phyloP scores from a whole-genome alignment of 164 flowering plant genomes.

The Paratinospora sagittata region DNA sequence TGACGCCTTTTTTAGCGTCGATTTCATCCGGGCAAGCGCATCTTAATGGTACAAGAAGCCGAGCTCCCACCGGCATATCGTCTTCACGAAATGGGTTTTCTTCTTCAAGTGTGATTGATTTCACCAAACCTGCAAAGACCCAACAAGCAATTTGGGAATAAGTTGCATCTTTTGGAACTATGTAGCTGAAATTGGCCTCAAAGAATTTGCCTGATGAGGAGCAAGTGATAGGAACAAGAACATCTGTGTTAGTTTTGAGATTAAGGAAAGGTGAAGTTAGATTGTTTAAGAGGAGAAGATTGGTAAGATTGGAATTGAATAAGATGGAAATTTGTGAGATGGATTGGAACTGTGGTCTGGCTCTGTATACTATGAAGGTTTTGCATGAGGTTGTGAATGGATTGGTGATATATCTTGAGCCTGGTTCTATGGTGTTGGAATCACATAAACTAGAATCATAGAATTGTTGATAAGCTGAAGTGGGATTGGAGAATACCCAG shows the following conservation, averaged over 20 bases:
- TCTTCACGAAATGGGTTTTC: slow-evolving; percentile 6
- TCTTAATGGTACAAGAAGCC: slow-evolving; percentile 18
- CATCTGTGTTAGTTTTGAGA: slow-evolving; percentile 16
- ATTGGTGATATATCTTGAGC: slow-evolving; percentile 8
- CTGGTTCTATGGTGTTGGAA: neutral
- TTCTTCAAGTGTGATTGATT: slow-evolving; percentile 10
- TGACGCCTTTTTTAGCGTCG: neutral
- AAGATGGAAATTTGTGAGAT: slow-evolving; percentile 14
- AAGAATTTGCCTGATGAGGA: slow-evolving; percentile 12
- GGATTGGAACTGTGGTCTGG: slow-evolving; percentile 14
- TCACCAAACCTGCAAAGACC: slow-evolving; percentile 19
- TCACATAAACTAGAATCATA: neutral
- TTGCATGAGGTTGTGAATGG: slow-evolving; percentile 11
- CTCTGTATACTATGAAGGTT: slow-evolving; percentile 17
- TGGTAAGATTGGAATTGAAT: slow-evolving; percentile 1
- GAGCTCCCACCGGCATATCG: slow-evolving; percentile 2
- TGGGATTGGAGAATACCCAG: neutral
- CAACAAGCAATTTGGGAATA: slow-evolving; percentile 18
- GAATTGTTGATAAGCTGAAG: neutral
- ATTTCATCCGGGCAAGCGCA: slow-evolving; percentile 25
- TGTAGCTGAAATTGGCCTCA: slow-evolving; percentile 19
- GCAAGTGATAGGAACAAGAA: slow-evolving; percentile 18
- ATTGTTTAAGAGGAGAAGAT: slow-evolving; percentile 10
- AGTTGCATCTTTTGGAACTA: neutral
- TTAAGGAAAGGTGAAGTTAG: slow-evolving; percentile 7